Evolutionary conservation across 805 yeast species (phyloP).

Genomic region (Cyberlindnera suaveolens): DNA sequence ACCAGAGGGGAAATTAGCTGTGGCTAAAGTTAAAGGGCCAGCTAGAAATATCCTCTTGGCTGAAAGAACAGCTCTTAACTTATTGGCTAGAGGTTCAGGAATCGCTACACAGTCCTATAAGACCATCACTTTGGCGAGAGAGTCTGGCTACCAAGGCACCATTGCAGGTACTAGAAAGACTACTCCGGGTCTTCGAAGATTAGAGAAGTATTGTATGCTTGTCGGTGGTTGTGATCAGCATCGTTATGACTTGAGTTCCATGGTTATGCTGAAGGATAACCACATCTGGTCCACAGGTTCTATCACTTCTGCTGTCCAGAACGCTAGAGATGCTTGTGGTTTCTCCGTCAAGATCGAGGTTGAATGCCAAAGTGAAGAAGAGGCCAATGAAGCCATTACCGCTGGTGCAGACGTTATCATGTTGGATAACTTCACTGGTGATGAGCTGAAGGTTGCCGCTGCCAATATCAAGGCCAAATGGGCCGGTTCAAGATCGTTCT

Average conservation of each 20-base stretch:
- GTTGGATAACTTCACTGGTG: conserved; percentile 83
- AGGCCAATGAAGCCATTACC: conserved; percentile 85
- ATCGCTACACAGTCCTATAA: conserved; percentile 69
- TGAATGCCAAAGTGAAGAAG: conserved; percentile 78
- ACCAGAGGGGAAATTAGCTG: conserved; percentile 56
- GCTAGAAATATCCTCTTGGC: conserved; percentile 74
- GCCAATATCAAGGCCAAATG: conserved; percentile 51
- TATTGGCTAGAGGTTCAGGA: conserved; percentile 80
- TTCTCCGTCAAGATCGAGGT: conserved; percentile 89
- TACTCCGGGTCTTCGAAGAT: conserved; percentile 87
- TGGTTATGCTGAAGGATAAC: conserved; percentile 96
- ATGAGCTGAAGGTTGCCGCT: conserved; percentile 61
- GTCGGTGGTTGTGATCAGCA: conserved; percentile 95
- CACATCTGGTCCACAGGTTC: conserved; percentile 93
- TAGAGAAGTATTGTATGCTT: conserved; percentile 91
- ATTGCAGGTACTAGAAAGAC: conserved; percentile 97
- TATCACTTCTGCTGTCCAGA: conserved; percentile 72
- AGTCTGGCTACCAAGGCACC: conserved; percentile 67
- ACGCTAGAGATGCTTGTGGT: conserved; percentile 79
- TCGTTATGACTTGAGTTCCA: conserved; percentile 82
- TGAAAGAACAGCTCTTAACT: conserved; percentile 80
- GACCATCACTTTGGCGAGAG: conserved; percentile 55
- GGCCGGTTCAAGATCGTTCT: conserved; percentile 41
- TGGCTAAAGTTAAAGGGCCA: conserved; percentile 76
- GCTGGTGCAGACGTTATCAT: conserved; percentile 96